These are phyloP conservation scores for Nicotiana tomentosiformis DNA, from an alignment of 257 asterid species.

Conservation along the genomic window DNA sequence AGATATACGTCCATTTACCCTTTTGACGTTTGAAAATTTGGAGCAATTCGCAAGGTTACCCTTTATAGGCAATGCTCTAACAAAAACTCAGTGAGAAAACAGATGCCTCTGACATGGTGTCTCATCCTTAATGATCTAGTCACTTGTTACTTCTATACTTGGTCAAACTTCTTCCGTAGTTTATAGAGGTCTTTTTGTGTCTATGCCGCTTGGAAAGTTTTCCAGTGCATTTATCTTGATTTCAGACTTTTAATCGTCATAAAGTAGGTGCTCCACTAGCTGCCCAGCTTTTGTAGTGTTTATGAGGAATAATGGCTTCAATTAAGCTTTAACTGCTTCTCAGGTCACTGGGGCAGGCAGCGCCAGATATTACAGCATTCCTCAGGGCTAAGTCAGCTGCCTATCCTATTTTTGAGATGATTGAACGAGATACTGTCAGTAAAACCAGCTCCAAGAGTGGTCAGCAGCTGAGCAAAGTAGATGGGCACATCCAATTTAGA, in stretches of 20 bases:
- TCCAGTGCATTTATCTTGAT: background rate
- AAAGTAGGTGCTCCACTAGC: constrained; percentile 2
- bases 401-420: constrained; percentile 88
- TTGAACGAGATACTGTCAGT: constrained; percentile 54
- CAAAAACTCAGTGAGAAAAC: background rate
- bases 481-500: constrained; percentile 75
- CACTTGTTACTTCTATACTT: background rate
- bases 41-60: background rate
- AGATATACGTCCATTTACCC: background rate
- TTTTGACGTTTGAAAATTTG: background rate
- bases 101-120: background rate
- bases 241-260: background rate
- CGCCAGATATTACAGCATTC: constrained; percentile 84
- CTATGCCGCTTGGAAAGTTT: background rate
- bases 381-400: constrained; percentile 87
- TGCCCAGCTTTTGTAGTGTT: background rate
- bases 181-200: background rate
- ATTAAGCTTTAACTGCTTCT: background rate
- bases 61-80: background rate
- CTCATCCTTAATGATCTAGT: background rate
- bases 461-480: constrained; percentile 47
- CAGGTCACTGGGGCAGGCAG: constrained; percentile 93
- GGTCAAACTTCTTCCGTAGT: background rate
- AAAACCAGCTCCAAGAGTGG: constrained; percentile 47
- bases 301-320: background rate